These are phyloP conservation scores for Boehmeria nivea DNA, from an alignment of 306 rosid genomes.

Conservation along the genomic window DNA sequence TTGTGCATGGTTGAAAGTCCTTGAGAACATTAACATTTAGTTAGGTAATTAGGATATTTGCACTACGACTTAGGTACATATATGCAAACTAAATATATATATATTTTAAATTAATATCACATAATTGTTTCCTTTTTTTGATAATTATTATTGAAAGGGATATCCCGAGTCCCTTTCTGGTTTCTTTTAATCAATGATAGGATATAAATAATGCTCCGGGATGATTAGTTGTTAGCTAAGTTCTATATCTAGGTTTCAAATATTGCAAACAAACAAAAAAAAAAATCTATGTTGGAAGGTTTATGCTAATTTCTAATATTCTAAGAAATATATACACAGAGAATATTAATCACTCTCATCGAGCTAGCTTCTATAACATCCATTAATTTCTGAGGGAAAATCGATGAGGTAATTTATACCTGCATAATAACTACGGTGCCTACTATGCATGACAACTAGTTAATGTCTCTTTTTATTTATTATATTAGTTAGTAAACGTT, in stretches of 20 bases:
- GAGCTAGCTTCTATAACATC: background rate
- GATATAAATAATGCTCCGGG: no score
- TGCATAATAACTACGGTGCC: background rate
- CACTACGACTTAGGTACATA: background rate
- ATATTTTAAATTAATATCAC: background rate
- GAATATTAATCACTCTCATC: no score
- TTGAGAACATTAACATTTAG: no score
- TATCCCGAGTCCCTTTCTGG: background rate
- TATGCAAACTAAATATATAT: background rate
- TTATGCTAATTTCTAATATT: no score
- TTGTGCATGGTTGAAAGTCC: no score
- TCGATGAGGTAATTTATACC: background rate
- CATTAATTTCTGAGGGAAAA: conserved; percentile 1
- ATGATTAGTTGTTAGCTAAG: no score
- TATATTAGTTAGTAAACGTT: background rate
- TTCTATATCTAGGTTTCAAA: no score
- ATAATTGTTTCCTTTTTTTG: background rate
- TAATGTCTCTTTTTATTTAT: background rate
- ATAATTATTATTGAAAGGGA: background rate
- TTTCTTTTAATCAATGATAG: background rate
- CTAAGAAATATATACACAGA: no score
- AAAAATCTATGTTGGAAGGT: no score
- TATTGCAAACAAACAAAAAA: no score
- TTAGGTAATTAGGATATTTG: no score
- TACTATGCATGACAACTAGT: background rate